These are phyloP conservation scores for Populus simonii DNA, from an alignment of 345 rosid species.

Conservation along the genomic window DNA sequence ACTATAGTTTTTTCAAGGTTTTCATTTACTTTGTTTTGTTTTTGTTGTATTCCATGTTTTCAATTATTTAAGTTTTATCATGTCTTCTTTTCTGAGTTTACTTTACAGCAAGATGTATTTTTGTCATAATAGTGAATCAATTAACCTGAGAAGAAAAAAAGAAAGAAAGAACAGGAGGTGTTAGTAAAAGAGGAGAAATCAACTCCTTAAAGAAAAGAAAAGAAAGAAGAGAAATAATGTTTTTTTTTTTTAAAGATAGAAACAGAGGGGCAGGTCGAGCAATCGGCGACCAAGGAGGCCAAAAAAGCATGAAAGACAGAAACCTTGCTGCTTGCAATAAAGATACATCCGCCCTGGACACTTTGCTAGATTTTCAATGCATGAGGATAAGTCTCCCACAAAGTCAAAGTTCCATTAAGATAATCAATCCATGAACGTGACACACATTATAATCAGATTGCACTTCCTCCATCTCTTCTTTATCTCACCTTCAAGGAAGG, in stretches of 20 bases:
- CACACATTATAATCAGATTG: not conserved
- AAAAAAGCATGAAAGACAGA: not conserved
- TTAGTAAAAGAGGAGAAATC: not conserved
- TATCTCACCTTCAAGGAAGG: conserved; percentile 18
- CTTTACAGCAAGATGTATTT: too few relatives aligned
- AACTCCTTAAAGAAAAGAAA: not conserved
- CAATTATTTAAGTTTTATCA: too few relatives aligned
- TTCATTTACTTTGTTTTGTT: too few relatives aligned
- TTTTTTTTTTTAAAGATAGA: not conserved
- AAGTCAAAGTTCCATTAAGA: conserved; percentile 13
- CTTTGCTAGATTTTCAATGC: not conserved
- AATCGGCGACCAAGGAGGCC: not conserved
- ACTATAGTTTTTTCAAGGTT: too few relatives aligned
- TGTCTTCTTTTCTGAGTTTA: too few relatives aligned
- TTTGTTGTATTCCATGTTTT: too few relatives aligned
- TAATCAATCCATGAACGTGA: not conserved
- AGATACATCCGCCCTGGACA: conserved; percentile 12
- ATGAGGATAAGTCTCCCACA: conserved; percentile 7
- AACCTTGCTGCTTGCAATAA: not conserved
- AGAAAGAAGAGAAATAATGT: not conserved
- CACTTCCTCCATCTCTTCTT: not conserved
- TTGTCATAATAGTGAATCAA: too few relatives aligned
- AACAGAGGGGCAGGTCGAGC: not conserved
- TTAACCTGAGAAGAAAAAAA: too few relatives aligned
- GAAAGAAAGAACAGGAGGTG: too few relatives aligned